phyloP scores from a whole-genome alignment of 164 flowering plant species.

The Vitis rotundifolia region DNA sequence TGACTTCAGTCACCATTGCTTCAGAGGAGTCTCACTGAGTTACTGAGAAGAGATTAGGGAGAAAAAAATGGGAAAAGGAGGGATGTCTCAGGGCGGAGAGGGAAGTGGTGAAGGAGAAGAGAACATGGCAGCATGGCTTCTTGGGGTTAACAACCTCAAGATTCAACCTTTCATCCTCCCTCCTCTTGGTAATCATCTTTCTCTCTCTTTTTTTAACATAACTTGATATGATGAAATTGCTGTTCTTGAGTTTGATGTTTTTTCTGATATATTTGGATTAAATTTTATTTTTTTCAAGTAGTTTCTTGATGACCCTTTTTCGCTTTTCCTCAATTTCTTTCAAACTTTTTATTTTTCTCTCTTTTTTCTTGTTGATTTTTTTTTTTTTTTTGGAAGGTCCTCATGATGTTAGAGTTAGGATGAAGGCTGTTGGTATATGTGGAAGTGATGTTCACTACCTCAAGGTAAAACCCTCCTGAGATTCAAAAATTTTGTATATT shows the following conservation, averaged over 20 bases:
- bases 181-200: constrained; percentile 53
- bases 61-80: constrained; percentile 56
- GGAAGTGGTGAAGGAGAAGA: constrained; percentile 41
- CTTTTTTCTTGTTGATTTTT: not conserved
- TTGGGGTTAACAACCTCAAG: constrained; percentile 72
- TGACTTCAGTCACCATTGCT: too few species aligned
- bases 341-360: not conserved
- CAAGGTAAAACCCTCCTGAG: constrained; percentile 42
- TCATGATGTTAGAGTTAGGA: constrained; percentile 77
- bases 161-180: constrained; percentile 90
- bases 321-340: not conserved
- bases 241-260: not conserved
- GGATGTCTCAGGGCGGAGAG: constrained; percentile 36
- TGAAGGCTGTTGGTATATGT: constrained; percentile 97
- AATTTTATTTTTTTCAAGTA: not conserved
- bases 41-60: not conserved
- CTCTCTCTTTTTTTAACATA: not conserved
- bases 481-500: too few species aligned
- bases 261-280: not conserved
- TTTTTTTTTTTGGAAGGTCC: constrained; percentile 45
- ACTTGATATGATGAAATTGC: not conserved
- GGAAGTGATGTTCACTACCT: constrained; percentile 98
- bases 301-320: not conserved
- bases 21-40: too few species aligned
- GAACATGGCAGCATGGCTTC: constrained; percentile 98